These are phyloP conservation scores for Cephalotrichum gorgonifer DNA, from an alignment of 2,329 filamentous ascomycete genomes.

Conservation along the genomic window DNA sequence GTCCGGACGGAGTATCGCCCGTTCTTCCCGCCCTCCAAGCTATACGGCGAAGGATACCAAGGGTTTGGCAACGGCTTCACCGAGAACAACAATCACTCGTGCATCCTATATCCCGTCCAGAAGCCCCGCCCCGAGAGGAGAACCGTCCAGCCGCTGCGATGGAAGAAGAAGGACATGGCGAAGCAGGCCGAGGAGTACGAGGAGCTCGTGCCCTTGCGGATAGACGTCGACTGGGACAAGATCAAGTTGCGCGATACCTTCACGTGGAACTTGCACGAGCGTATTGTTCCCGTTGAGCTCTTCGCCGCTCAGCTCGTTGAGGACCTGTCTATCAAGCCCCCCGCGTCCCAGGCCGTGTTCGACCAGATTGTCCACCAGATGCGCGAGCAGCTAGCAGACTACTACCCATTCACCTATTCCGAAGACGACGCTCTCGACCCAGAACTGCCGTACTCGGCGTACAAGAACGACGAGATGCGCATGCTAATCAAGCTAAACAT, in stretches of 20 bases:
- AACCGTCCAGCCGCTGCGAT: constrained; percentile 61
- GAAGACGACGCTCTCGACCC: constrained; percentile 87
- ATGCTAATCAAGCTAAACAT: constrained; percentile 94
- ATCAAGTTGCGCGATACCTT: constrained; percentile 94
- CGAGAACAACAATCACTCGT: constrained; percentile 54
- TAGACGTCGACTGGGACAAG: constrained; percentile 94
- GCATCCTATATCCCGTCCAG: constrained; percentile 69
- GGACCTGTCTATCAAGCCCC: constrained; percentile 72
- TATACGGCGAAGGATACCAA: constrained; percentile 68
- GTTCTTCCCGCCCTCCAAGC: constrained; percentile 44
- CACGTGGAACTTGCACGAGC: constrained; percentile 95
- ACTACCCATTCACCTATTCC: constrained; percentile 82
- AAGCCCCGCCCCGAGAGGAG: constrained; percentile 69
- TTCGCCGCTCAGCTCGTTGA: constrained; percentile 88
- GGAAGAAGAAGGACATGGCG: constrained; percentile 69
- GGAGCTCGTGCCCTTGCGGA: constrained; percentile 78
- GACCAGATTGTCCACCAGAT: constrained; percentile 59
- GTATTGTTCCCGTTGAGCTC: constrained; percentile 65
- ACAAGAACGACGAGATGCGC: constrained; percentile 99
- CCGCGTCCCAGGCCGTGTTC: constrained; percentile 52
- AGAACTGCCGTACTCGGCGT: constrained; percentile 80
- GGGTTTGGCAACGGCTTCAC: constrained; percentile 85
- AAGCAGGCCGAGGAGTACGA: constrained; percentile 85
- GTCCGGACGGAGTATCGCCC: constrained; percentile 44
- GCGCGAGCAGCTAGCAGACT: constrained; percentile 83